phyloP scores from a whole-genome alignment of 257 asterid genomes.

The Petunia secreta region DNA sequence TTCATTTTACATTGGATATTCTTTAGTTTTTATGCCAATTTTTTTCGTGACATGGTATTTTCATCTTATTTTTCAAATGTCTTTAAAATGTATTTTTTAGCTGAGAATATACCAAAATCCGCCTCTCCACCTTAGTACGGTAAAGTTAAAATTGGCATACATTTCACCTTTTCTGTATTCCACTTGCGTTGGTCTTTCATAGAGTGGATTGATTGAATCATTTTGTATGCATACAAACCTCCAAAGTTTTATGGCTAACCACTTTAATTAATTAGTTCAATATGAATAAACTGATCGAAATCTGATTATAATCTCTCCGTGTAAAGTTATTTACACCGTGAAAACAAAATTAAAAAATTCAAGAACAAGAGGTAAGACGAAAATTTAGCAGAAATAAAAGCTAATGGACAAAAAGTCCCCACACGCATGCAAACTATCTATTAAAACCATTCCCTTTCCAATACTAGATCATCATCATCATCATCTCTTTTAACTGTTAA shows the following conservation, averaged over 20 bases:
- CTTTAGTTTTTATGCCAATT: no score
- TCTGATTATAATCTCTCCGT: not conserved
- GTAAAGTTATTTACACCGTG: not conserved
- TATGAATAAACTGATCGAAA: not conserved
- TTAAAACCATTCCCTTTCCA: conserved; percentile 11
- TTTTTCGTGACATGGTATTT: no score
- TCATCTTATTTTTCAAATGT: no score
- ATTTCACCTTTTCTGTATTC: not conserved
- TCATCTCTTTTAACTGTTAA: not conserved
- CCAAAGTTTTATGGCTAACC: not conserved
- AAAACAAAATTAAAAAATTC: not conserved
- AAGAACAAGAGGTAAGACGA: not conserved
- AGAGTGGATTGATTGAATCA: not conserved
- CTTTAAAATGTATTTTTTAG: no score
- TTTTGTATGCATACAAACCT: not conserved
- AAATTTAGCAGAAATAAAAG: conserved; percentile 21
- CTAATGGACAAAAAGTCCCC: conserved; percentile 27
- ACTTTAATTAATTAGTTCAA: not conserved
- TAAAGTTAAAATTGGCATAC: no score
- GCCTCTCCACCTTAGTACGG: no score
- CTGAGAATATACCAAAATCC: no score
- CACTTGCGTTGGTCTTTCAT: no score
- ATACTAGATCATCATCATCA: not conserved
- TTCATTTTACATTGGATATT: no score
- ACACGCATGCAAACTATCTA: conserved; percentile 28